These are phyloP conservation scores for Calophaca sinica DNA, from an alignment of 306 rosid species.

Conservation along the genomic window DNA sequence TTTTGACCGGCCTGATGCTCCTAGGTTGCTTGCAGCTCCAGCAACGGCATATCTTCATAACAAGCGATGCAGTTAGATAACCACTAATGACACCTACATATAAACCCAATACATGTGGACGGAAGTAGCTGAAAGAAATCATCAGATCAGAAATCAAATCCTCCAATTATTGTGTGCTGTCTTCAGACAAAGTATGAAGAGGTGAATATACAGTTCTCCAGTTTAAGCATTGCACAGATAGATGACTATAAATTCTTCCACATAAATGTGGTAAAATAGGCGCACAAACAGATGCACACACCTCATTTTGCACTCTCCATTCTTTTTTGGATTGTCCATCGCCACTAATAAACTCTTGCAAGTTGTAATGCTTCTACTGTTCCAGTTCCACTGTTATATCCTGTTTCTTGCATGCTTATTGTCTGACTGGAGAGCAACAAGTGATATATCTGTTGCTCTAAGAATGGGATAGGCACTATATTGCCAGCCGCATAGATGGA, in stretches of 20 bases:
- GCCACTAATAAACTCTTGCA: slow-evolving; percentile 87
- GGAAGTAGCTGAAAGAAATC: slow-evolving; percentile 23
- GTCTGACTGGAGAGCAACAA: slow-evolving; percentile 86
- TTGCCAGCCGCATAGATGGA: slow-evolving; percentile 93
- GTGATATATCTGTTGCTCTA: slow-evolving; percentile 92
- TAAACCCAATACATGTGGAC: neutral
- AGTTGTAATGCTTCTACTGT: slow-evolving; percentile 55
- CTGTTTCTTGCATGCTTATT: slow-evolving; percentile 66
- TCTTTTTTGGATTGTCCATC: slow-evolving; percentile 83
- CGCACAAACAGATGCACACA: slow-evolving; percentile 16
- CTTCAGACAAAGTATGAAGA: slow-evolving; percentile 7
- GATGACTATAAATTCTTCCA: no score
- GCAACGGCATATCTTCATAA: slow-evolving; percentile 83
- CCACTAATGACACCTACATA: neutral
- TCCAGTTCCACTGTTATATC: no score
- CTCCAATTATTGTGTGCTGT: neutral
- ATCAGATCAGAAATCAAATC: slow-evolving; percentile 7
- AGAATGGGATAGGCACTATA: slow-evolving; percentile 89
- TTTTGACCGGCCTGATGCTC: slow-evolving; percentile 85
- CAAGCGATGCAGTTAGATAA: slow-evolving; percentile 18
- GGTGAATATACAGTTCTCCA: neutral
- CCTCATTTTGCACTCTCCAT: slow-evolving; percentile 89
- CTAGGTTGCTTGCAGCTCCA: slow-evolving; percentile 81
- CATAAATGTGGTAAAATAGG: no score
- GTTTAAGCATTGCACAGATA: no score